Evolutionary conservation across 768 basidiomycete species (phyloP).

Genomic region (Naematelia aurantialba): DNA sequence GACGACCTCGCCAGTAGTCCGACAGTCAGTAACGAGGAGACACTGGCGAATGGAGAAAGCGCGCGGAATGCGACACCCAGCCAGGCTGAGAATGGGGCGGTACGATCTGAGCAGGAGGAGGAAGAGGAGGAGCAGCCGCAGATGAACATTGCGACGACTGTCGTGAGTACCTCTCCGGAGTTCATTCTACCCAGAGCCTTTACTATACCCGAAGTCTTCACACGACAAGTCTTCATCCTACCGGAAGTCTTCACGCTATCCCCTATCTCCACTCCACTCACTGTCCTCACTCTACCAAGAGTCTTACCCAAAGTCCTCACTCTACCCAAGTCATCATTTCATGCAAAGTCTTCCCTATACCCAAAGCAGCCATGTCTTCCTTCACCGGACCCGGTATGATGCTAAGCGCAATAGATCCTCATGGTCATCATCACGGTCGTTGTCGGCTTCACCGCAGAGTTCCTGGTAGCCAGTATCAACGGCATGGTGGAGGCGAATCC

Average conservation of each 20-base stretch:
- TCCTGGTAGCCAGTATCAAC: constrained; percentile 74
- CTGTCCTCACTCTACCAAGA: too few species aligned
- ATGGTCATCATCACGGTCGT: constrained; percentile 48
- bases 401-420: constrained; percentile 14
- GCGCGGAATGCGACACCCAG: not conserved
- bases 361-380: too few species aligned
- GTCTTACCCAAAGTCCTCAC: too few species aligned
- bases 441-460: constrained; percentile 62
- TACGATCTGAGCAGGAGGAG: constrained; percentile 26
- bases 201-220: not conserved
- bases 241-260: too few species aligned
- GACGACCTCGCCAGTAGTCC: constrained; percentile 22
- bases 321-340: too few species aligned
- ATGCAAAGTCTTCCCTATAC: too few species aligned
- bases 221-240: too few species aligned
- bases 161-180: constrained; percentile 22
- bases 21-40: constrained; percentile 4
- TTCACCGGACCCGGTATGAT: too few species aligned
- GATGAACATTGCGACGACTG: constrained; percentile 42
- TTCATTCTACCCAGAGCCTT: not conserved
- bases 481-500: constrained; percentile 61
- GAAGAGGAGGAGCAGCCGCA: constrained; percentile 48
- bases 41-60: not conserved
- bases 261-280: too few species aligned
- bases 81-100: constrained; percentile 5